These are phyloP conservation scores for Penicillium sp. DNA, from an alignment of 2,329 filamentous ascomycete species.

Conservation along the genomic window DNA sequence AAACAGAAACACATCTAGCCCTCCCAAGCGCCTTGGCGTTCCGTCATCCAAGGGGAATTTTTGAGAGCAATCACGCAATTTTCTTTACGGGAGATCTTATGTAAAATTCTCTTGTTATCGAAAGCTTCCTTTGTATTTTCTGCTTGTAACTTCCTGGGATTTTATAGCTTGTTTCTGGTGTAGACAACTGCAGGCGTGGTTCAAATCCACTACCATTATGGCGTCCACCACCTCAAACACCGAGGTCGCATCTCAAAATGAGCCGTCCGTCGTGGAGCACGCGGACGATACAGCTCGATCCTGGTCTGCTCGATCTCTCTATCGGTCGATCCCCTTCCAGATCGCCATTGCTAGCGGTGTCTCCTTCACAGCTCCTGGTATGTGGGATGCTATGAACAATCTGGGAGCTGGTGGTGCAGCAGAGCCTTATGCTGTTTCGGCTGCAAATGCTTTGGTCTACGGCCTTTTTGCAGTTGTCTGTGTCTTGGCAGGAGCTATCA, in stretches of 20 bases:
- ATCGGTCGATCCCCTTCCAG: conserved; percentile 26
- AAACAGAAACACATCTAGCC: conserved; percentile 1
- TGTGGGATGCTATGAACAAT: conserved; percentile 58
- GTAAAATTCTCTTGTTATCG: neutral
- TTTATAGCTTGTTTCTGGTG: neutral
- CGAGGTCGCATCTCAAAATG: neutral
- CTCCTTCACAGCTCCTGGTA: conserved; percentile 28
- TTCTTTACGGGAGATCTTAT: neutral
- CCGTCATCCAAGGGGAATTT: neutral
- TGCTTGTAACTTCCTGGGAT: neutral
- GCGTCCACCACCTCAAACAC: neutral
- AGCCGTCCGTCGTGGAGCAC: neutral
- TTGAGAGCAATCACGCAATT: conserved; percentile 2
- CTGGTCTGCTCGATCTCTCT: conserved; percentile 12
- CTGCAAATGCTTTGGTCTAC: conserved; percentile 52
- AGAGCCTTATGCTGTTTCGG: conserved; percentile 53
- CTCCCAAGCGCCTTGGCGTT: conserved; percentile 1
- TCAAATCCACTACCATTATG: conserved; percentile 3
- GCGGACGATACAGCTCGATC: neutral
- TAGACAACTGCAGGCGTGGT: neutral
- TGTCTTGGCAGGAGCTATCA: conserved; percentile 49
- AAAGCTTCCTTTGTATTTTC: neutral
- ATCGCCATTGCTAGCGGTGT: conserved; percentile 25
- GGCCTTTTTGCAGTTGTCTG: conserved; percentile 50
- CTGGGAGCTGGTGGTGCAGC: conserved; percentile 55